Evolutionary conservation across 2,329 filamentous ascomycete genomes (phyloP), one percentile per base, ranked within the genome.

Genomic region (Westerdykella aurantiaca): DNA sequence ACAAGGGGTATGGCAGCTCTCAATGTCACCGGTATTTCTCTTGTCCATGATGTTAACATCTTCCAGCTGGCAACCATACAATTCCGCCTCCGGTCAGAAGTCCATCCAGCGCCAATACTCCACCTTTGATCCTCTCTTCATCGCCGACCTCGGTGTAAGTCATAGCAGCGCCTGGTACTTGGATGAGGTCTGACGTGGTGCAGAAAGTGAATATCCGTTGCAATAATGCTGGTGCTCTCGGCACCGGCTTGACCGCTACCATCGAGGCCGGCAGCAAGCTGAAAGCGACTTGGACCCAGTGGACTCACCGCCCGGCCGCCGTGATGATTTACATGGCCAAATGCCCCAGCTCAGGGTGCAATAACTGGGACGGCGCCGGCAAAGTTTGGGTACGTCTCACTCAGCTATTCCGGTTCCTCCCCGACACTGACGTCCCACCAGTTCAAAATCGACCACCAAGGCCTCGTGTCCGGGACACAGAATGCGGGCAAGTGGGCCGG

Each of bases 361-460:
- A 66, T 17, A 58, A 64, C 34, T 79, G 73, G 59, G 70, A 75
- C 48, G 77, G 77, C 29, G 70, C 71, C 39, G 69, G 72, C 33
- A 69, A 71, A 46, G 66, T 68, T 42, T 80, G 77, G 77, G 45
- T 48, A 42, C 12, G 42, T 42, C 14, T 16, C n/a, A n/a, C 3
- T 38, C 22, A n/a, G 25, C 16, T 22, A 21, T n/a, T n/a, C 34
- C 29, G 13, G 6, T 25, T 22, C 34, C n/a, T n/a, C 41, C 6
- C 4, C 16, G 14, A 49, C 52, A 51, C 22, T 10, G 18, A 31
- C 34, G 4, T 13, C 16, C n/a, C 33, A 16, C 34, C 33, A 46
- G 48, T 78, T 80, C 72, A 80, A 80, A 69, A 78, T 80, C 49
- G 74, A 77, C 52, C 69, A 80, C 56, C 69, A 70, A 58, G 77